Conservation (phyloP, 2,329 filamentous ascomycete species). For the Botrytis tulipae region DNA sequence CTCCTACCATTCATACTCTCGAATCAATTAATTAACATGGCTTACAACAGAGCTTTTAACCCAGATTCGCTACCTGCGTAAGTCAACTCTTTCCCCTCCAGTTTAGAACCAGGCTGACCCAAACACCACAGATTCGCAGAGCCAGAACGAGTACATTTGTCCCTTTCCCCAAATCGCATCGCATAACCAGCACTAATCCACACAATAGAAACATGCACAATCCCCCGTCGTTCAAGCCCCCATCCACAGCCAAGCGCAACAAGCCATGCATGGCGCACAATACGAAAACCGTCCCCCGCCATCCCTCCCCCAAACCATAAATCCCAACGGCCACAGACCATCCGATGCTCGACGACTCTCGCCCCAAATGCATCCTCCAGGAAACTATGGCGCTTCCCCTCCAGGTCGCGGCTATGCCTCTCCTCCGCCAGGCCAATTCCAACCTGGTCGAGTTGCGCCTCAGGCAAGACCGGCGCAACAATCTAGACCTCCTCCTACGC, state of each 20-base stretch:
- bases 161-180: constrained; percentile 3
- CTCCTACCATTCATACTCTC: background rate
- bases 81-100: constrained; percentile 40
- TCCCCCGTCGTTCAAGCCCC: background rate
- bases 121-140: constrained; percentile 49
- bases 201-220: constrained; percentile 18
- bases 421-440: constrained; percentile 43
- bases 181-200: background rate
- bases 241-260: constrained; percentile 27
- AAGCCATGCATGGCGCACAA: constrained; percentile 29
- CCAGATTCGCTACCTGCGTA: constrained; percentile 92
- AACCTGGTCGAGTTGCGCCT: constrained; percentile 41
- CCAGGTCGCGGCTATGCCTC: constrained; percentile 46
- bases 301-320: constrained; percentile 24
- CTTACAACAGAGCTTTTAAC: constrained; percentile 91
- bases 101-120: constrained; percentile 23
- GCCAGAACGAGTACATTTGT: constrained; percentile 44
- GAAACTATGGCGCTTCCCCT: constrained; percentile 36
- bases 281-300: constrained; percentile 36
- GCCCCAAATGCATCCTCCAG: constrained; percentile 32
- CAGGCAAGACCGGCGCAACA: constrained; percentile 48
- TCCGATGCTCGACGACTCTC: constrained; percentile 28
- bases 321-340: constrained; percentile 23
- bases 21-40: constrained; percentile 58
- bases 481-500: constrained; percentile 65